Evolutionary conservation across 1,139 yeast species (phyloP).

Genomic region (Tardiomyces depauwii): DNA sequence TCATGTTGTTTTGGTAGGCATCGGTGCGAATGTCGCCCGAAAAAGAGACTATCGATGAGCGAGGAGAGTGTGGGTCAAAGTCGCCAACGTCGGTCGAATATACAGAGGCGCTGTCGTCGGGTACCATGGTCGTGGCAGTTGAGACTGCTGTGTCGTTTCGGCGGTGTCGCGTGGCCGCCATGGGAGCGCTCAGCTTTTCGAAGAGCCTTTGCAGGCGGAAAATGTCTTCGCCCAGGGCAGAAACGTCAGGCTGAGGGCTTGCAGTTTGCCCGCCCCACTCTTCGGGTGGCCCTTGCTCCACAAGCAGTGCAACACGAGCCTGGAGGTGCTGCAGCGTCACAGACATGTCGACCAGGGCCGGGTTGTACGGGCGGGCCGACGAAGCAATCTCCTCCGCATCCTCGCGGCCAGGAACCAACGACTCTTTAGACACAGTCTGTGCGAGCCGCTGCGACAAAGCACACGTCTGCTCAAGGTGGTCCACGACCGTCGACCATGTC

Average conservation of each 20-base stretch:
- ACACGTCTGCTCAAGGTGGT: slow-evolving; percentile 18
- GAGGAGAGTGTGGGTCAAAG: neutral
- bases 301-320: neutral
- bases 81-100: neutral
- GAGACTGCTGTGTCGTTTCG: neutral
- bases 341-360: neutral
- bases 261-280: neutral
- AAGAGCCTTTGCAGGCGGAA: neutral
- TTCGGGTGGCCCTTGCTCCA: neutral
- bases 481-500: slow-evolving; percentile 24
- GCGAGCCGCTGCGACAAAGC: slow-evolving; percentile 19
- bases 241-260: no score
- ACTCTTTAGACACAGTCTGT: slow-evolving; percentile 1
- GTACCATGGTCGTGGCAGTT: neutral
- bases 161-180: neutral
- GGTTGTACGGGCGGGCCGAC: neutral
- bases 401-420: neutral
- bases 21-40: neutral
- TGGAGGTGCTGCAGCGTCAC: neutral
- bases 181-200: neutral
- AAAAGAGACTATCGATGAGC: neutral
- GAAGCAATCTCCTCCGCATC: neutral
- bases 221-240: neutral
- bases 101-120: neutral
- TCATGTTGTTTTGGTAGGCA: neutral